phyloP scores from a whole-genome alignment of 2,329 filamentous ascomycete species.

The Diaporthe citrichinensis region DNA sequence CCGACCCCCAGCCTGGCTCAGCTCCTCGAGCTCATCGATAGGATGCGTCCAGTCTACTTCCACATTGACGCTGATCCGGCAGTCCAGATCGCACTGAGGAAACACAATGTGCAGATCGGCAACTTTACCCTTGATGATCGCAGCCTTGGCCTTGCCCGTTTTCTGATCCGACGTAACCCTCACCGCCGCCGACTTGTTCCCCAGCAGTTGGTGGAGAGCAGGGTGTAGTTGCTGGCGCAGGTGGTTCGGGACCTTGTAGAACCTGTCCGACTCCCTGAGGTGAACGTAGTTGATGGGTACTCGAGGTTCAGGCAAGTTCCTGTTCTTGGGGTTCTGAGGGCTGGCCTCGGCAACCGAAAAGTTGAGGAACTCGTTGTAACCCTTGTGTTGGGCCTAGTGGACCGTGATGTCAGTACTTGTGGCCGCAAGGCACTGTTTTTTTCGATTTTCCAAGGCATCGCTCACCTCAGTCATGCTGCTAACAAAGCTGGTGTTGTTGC shows the following conservation, averaged over 20 bases:
- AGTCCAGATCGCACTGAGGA: constrained; percentile 84
- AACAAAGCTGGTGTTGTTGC: constrained; percentile 77
- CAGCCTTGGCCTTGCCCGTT: constrained; percentile 77
- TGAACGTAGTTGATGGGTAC: constrained; percentile 85
- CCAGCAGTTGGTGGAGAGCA: constrained; percentile 72
- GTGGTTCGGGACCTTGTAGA: constrained; percentile 79
- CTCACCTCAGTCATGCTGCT: constrained; percentile 92
- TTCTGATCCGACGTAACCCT: constrained; percentile 84
- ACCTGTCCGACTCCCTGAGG: constrained; percentile 85
- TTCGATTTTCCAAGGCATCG: constrained; percentile 35
- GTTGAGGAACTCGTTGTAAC: constrained; percentile 90
- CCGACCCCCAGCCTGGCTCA: constrained; percentile 49
- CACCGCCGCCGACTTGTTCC: constrained; percentile 70
- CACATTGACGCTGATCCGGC: constrained; percentile 92
- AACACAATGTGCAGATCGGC: constrained; percentile 90
- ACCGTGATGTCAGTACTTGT: constrained; percentile 3
- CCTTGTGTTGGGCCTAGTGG: constrained; percentile 80
- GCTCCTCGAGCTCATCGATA: constrained; percentile 66
- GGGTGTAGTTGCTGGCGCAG: constrained; percentile 74
- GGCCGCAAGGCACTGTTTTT: background rate
- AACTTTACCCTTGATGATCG: constrained; percentile 93
- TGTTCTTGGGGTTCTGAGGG: constrained; percentile 64
- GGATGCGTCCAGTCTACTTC: constrained; percentile 89
- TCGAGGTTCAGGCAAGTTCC: constrained; percentile 59
- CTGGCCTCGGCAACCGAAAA: constrained; percentile 71